Evolutionary conservation across 1,284 basidiomycete genomes (phyloP), one percentile per base, ranked within the genome.

Genomic region (Phenoliferia sp.): DNA sequence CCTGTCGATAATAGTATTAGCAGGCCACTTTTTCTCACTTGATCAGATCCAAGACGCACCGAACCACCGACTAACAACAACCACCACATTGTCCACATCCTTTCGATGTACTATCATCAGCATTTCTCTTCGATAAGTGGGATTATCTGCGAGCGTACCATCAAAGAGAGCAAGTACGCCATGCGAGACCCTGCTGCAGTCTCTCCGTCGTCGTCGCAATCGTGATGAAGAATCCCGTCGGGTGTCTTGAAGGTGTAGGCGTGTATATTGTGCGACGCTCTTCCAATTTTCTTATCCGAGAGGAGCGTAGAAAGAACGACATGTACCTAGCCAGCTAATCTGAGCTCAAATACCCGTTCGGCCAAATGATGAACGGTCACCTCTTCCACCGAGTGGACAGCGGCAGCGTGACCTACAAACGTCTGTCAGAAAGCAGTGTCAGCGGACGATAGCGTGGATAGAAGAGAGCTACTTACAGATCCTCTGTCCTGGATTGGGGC

Each of bases 181-280:
- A 96, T 80, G 3, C 93, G 85, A 35, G 88, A 86, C 7, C 94
- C 93, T 9, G 94, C 94, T 1, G 92, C 92, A 0, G 88, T 88
- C 80, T 97, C 94, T 1, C 92, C 91, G 70, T 96, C 90, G 69
- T 97, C 94, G 69, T 94, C 91, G 69, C 94, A 94, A 77, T 96
- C 93, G 5, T 65, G 63, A 26, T 65, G 63, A 9, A 48, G 50
- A 7, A 65, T 64, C 1, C 71, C 71, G 56, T 63, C 52, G 6
- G 50, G 16, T 0, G 52, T 54, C 1, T 59, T 65, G 57, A 68
- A 67, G 2, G 67, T 66, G 35, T 66, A 73, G 1, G 72, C 72
- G 2, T 58, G 62, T 22, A 73, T 70, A 33, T 72, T 72, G 59
- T 73, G 72, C 10, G 70, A 65, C 0, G 72, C 72, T 16, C 61